Percentiles rank a stretch among this genome's conserved stretches.
phyloP scores from a whole-genome alignment of 2,329 filamentous ascomycete species.

The Monosporascus sp. region DNA sequence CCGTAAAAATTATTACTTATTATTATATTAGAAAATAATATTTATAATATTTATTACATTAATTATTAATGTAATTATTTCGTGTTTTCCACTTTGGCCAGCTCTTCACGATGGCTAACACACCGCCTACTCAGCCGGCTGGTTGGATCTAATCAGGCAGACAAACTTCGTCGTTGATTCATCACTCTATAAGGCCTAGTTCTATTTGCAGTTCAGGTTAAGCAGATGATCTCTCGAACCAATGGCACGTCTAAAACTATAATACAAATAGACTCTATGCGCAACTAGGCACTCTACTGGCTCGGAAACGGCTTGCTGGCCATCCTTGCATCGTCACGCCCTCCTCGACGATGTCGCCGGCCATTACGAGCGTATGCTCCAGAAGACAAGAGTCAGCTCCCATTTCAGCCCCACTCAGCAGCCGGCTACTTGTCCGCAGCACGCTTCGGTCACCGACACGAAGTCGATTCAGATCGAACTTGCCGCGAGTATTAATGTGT shows the following conservation, averaged over 20 bases:
- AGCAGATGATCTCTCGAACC: background rate
- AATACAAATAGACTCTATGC: background rate
- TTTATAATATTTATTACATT: no score
- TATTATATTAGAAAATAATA: no score
- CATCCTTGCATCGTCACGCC: slow-evolving; percentile 50
- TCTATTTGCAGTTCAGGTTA: no score
- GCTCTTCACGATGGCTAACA: no score
- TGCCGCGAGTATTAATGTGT: slow-evolving; percentile 53
- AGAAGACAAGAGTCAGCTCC: slow-evolving; percentile 47
- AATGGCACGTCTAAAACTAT: background rate
- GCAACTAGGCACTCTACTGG: background rate
- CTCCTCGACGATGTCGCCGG: slow-evolving; percentile 49
- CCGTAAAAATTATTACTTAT: no score
- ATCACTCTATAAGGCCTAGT: background rate
- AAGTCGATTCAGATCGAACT: slow-evolving; percentile 50
- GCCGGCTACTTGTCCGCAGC: slow-evolving; percentile 44
- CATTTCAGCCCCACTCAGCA: slow-evolving; percentile 51
- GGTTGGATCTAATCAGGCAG: no score
- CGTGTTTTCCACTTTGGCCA: no score
- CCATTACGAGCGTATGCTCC: slow-evolving; percentile 55
- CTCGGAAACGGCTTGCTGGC: slow-evolving; percentile 35
- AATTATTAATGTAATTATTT: no score
- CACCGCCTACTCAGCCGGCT: no score
- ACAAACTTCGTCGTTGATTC: background rate
- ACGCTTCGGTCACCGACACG: slow-evolving; percentile 48